A percentile compares a stretch with the other conserved stretches of the same genome.
Evolutionary conservation across 2,329 filamentous ascomycete genomes (phyloP).

Genomic region (Fusarium continuum): DNA sequence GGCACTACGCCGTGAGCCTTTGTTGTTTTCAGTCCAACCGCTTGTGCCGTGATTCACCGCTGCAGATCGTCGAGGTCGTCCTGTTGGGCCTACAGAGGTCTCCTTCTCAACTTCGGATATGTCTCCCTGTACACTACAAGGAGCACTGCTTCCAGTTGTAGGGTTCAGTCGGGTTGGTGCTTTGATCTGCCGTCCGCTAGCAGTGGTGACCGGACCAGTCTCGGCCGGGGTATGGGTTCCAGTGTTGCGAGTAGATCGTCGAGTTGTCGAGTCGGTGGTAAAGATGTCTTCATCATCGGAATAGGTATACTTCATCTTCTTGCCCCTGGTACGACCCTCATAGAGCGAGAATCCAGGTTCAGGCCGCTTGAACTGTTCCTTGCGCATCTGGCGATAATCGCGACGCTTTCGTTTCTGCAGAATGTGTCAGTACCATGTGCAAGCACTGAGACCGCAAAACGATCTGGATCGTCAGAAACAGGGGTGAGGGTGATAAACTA

Average conservation of each 20-base stretch:
- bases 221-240: constrained; percentile 78
- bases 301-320: constrained; percentile 96
- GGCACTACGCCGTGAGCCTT: constrained; percentile 50
- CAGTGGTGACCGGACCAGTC: constrained; percentile 72
- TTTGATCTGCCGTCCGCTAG: constrained; percentile 86
- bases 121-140: constrained; percentile 58
- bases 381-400: constrained; percentile 87
- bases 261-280: constrained; percentile 68
- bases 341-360: constrained; percentile 93
- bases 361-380: constrained; percentile 86
- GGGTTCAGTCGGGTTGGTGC: constrained; percentile 73
- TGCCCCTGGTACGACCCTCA: constrained; percentile 94
- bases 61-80: constrained; percentile 61
- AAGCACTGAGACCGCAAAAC: not conserved
- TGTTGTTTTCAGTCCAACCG: constrained; percentile 52
- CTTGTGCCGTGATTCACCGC: constrained; percentile 61
- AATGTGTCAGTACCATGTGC: constrained; percentile 26
- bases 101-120: constrained; percentile 53
- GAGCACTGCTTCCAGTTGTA: constrained; percentile 61
- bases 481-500: constrained; percentile 43
- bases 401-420: constrained; percentile 86
- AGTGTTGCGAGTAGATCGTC: constrained; percentile 80
- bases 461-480: not conserved
- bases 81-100: constrained; percentile 54
- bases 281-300: constrained; percentile 86